phyloP scores from a whole-genome alignment of 106 monocot genomes.

The Alisma plantagoaquatica region DNA sequence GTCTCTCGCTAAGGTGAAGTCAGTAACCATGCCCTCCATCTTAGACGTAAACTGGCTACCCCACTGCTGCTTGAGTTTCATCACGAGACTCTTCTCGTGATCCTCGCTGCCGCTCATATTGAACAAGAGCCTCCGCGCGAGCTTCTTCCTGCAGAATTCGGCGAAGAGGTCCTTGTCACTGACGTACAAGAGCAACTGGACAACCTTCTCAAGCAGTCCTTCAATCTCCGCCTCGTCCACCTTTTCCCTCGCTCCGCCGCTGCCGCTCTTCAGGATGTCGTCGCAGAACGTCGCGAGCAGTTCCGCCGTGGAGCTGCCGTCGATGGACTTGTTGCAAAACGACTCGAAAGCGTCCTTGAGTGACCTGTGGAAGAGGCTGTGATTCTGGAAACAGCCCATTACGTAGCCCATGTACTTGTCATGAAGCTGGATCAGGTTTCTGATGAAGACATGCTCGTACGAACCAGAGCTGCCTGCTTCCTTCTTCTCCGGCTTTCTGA shows the following conservation, averaged over 20 bases:
- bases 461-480: constrained; percentile 18
- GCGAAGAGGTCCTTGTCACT: constrained; percentile 37
- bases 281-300: constrained; percentile 29
- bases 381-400: constrained; percentile 24
- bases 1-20: constrained; percentile 88
- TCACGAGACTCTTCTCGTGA: constrained; percentile 52
- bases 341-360: constrained; percentile 30
- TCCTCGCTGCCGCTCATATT: constrained; percentile 61
- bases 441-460: constrained; percentile 25
- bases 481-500: constrained; percentile 21
- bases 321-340: constrained; percentile 24
- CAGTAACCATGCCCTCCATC: constrained; percentile 87
- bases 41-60: constrained; percentile 74
- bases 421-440: constrained; percentile 28
- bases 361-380: constrained; percentile 27
- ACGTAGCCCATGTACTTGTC: constrained; percentile 29
- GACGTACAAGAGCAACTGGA: constrained; percentile 27
- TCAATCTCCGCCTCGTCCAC: constrained; percentile 30
- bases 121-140: constrained; percentile 50
- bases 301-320: constrained; percentile 31
- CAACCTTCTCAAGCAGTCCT: constrained; percentile 33
- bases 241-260: constrained; percentile 29
- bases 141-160: constrained; percentile 51
- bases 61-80: constrained; percentile 59
- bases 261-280: constrained; percentile 25